phyloP scores from a whole-genome alignment of 1,284 basidiomycete genomes.

The Ustilago tritici region DNA sequence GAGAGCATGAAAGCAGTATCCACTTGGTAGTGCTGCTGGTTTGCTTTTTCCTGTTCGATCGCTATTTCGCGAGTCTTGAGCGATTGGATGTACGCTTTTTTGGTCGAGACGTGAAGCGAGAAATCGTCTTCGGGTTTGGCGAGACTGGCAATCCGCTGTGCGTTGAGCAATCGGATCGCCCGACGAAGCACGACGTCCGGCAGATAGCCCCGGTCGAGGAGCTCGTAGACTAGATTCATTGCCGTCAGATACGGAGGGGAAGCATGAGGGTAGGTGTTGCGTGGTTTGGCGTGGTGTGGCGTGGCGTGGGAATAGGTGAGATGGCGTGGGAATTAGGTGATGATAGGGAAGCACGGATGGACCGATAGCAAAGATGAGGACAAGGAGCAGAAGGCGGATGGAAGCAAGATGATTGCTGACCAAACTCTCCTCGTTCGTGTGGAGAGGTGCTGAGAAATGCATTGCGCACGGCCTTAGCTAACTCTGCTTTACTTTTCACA shows the following conservation, averaged over 20 bases:
- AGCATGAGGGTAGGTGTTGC: no score
- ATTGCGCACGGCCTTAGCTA: constrained; percentile 28
- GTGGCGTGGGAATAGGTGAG: neutral
- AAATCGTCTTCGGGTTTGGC: constrained; percentile 74
- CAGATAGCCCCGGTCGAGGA: constrained; percentile 49
- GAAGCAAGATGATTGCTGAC: neutral
- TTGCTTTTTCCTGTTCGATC: constrained; percentile 78
- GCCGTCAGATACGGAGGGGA: neutral
- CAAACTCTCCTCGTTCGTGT: neutral
- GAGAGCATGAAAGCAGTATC: constrained; percentile 64
- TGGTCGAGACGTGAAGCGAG: constrained; percentile 77
- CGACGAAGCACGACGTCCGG: constrained; percentile 72
- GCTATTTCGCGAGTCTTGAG: constrained; percentile 75
- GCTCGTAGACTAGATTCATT: constrained; percentile 47
- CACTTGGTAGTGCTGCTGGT: constrained; percentile 84
- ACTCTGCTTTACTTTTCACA: neutral
- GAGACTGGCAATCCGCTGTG: constrained; percentile 77
- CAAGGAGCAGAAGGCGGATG: neutral
- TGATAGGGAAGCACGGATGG: neutral
- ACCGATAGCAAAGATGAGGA: neutral
- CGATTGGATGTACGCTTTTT: constrained; percentile 73
- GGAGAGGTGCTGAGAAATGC: neutral
- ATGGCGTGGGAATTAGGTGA: neutral
- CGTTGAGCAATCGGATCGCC: constrained; percentile 76
- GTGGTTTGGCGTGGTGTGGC: no score